A percentile compares a stretch with the other conserved stretches of the same genome.
Conservation (phyloP, 164 flowering plant genomes). For the Piper longum region DNA sequence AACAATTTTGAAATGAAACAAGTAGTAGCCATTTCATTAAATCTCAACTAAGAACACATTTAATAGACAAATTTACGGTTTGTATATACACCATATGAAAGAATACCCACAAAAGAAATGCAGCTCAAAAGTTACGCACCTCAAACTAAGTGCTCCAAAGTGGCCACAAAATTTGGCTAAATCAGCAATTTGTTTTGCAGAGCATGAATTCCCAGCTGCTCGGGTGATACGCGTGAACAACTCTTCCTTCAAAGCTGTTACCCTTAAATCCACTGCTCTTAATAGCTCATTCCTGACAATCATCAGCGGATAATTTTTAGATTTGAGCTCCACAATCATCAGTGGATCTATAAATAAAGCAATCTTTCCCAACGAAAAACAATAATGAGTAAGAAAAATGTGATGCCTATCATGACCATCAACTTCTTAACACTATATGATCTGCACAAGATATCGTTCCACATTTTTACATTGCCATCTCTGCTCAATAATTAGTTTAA, state of each 20-base stretch:
- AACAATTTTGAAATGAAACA: neutral
- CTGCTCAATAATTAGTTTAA: too few species aligned
- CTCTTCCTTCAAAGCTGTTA: constrained; percentile 40
- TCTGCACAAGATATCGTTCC: too few species aligned
- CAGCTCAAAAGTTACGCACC: constrained; percentile 22
- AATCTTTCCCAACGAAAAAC: neutral
- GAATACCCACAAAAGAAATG: neutral
- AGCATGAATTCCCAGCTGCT: constrained; percentile 33
- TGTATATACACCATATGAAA: too few species aligned
- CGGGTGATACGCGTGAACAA: constrained; percentile 34
- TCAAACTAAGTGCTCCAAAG: constrained; percentile 42
- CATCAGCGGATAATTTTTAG: neutral
- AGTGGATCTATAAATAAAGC: constrained; percentile 1
- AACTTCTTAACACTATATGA: too few species aligned
- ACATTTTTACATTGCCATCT: too few species aligned
- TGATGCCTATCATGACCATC: too few species aligned
- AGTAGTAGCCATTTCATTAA: neutral
- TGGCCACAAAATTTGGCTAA: constrained; percentile 35
- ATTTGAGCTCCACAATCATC: neutral
- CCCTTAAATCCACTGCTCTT: constrained; percentile 73
- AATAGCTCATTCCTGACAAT: constrained; percentile 63
- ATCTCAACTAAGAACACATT: too few species aligned
- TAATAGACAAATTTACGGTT: too few species aligned
- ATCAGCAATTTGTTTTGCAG: constrained; percentile 33
- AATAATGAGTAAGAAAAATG: too few species aligned